phyloP scores from a whole-genome alignment of 1,284 basidiomycete genomes.

The Rhizoctonia solani region DNA sequence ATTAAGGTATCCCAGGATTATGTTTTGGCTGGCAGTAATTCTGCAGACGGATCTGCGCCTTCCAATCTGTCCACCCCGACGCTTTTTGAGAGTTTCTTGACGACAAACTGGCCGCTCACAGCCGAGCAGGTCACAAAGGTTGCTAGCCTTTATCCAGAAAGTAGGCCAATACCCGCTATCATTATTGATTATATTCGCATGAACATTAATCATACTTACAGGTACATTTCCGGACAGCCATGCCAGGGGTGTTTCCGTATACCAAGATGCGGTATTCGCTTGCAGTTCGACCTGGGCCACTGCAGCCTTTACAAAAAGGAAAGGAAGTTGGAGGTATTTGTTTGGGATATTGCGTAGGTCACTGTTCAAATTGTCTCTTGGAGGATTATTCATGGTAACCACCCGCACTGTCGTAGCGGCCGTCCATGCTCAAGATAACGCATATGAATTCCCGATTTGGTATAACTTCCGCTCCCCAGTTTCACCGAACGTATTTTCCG shows the following conservation, averaged over 20 bases:
- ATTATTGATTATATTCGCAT: neutral
- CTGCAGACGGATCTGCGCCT: conserved; percentile 5
- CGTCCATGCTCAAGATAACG: conserved; percentile 23
- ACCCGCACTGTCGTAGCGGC: conserved; percentile 1
- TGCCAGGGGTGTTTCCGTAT: conserved; percentile 14
- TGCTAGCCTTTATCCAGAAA: neutral
- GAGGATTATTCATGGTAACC: neutral
- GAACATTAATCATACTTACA: neutral
- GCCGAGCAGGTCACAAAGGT: neutral
- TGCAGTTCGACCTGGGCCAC: conserved; percentile 14
- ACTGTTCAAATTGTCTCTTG: neutral
- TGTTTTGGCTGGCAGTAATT: conserved; percentile 16
- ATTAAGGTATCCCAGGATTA: conserved; percentile 13
- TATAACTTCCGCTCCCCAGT: conserved; percentile 5
- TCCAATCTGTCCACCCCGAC: conserved; percentile 8
- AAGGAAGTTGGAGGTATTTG: conserved; percentile 6
- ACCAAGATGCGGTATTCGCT: conserved; percentile 1
- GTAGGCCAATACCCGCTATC: neutral
- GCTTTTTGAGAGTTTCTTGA: conserved; percentile 10
- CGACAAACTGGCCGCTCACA: conserved; percentile 2
- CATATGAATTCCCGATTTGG: conserved; percentile 14
- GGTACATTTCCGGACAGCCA: conserved; percentile 11
- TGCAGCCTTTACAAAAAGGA: neutral
- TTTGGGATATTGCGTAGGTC: conserved; percentile 24
- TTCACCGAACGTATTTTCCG: conserved; percentile 5